phyloP scores from a whole-genome alignment of 768 basidiomycete species.

The Phaffia australis region DNA sequence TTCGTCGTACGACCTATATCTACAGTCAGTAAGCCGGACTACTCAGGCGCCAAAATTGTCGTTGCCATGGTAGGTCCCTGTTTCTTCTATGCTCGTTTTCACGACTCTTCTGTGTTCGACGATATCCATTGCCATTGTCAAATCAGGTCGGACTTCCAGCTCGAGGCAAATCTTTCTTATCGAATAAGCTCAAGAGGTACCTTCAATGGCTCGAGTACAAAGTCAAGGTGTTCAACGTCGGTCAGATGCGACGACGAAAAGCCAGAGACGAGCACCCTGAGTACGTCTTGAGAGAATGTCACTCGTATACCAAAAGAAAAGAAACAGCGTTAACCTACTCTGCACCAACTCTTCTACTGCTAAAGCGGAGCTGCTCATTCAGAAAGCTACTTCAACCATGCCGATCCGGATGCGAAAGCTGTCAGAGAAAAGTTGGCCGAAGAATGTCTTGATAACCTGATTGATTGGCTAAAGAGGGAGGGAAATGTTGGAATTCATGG shows the following conservation, averaged over 20 bases:
- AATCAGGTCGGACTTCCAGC: constrained; percentile 88
- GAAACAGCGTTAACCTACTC: not conserved
- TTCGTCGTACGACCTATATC: not conserved
- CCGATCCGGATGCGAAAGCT: constrained; percentile 64
- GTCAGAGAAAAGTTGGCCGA: constrained; percentile 71
- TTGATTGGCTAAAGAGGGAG: constrained; percentile 81
- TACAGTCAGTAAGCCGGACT: constrained; percentile 82
- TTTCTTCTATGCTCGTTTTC: not conserved
- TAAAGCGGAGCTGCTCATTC: constrained; percentile 56
- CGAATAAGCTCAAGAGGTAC: constrained; percentile 95
- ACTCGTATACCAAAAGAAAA: not conserved
- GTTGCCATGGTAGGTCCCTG: constrained; percentile 68
- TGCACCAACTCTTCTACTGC: not conserved
- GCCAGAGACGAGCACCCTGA: constrained; percentile 43
- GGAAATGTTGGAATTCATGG: constrained; percentile 96
- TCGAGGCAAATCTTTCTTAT: constrained; percentile 93
- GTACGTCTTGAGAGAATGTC: not conserved
- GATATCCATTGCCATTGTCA: not conserved
- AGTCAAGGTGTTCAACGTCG: constrained; percentile 98
- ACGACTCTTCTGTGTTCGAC: constrained; percentile 1
- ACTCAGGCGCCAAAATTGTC: constrained; percentile 96
- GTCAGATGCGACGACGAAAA: constrained; percentile 77
- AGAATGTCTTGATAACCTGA: constrained; percentile 88
- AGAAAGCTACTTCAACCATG: constrained; percentile 76
- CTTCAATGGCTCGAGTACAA: constrained; percentile 99